Evolutionary conservation across 2,329 filamentous ascomycete genomes (phyloP).

Genomic region (Rhexocercosporidium sp.): DNA sequence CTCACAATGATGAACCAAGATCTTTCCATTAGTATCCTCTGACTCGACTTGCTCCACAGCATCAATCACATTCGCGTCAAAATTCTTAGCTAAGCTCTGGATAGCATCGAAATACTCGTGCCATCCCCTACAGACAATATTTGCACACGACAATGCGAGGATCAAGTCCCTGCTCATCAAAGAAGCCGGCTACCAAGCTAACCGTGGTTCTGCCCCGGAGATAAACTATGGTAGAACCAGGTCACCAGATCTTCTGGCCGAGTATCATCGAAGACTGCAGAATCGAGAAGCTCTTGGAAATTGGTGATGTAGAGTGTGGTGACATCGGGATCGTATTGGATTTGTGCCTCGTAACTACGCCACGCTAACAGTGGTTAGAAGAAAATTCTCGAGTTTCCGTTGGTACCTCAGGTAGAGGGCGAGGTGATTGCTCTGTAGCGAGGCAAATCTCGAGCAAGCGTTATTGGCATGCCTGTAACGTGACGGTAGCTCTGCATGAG

Average conservation of each 20-base stretch:
- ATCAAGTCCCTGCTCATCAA: background rate
- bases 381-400: no score
- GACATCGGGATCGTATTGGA: no score
- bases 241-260: background rate
- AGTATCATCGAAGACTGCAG: background rate
- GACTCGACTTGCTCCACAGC: background rate
- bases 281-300: no score
- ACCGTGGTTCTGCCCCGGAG: no score
- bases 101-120: background rate
- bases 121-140: background rate
- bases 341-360: no score
- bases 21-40: background rate
- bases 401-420: no score
- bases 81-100: background rate
- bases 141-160: background rate
- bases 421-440: background rate
- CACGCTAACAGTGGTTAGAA: no score
- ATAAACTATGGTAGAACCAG: no score
- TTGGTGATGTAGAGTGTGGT: no score
- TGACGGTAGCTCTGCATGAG: background rate
- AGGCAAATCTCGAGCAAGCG: background rate
- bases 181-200: background rate
- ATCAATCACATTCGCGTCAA: background rate
- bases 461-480: background rate
- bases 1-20: background rate